Evolutionary conservation across 805 yeast species (phyloP), one percentile per base, ranked within the genome.

Genomic region (Cyberlindnera xylosilytica): DNA sequence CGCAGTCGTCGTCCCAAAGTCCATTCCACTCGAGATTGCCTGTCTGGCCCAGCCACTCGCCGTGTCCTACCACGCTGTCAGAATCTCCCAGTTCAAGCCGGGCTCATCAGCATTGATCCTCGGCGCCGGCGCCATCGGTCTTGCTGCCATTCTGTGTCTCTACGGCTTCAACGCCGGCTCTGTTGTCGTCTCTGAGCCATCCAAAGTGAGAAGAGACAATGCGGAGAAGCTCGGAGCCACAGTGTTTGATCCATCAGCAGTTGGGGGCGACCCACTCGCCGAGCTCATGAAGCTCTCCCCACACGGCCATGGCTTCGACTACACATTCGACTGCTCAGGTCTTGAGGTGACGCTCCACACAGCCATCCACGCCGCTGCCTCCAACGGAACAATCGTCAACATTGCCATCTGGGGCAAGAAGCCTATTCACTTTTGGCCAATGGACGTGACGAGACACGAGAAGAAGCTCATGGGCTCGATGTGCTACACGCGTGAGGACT

Each of bases 351-450:
- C 85, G 11, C 70, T 75, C 41, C 68, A 68, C 36, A 68, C 81
- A 4, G 75, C 78, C 4, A 56, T 81, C 29, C 65, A 63, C 29
- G 76, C 78, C 4, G 61, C 78, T 8, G 63, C 72, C 1, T 72
- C 76, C 6, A 69, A 75, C 47, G 87, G 87, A 34, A 65, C 68
- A 2, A 74, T 79, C n/a, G 76, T 78, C 23, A 81, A 80, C 58
- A 73, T 81, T 42, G 87, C 87, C 5, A 75, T 81, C 34, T 81
- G 84, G 83, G 78, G 81, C 17, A 68, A 70, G 35, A 63, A 69
- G 28, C 71, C 78, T 7, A 61, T 73, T 20, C 64, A 64, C 13
- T 74, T 70, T 54, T 67, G 67, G 49, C 83, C 82, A 41, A 79
- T 77, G 81, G 71, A 69, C 47, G 60, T 77, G 16, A 73, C 83